These are phyloP conservation scores for Aspergillus candidus DNA, from an alignment of 2,329 filamentous ascomycete species.

Conservation along the genomic window DNA sequence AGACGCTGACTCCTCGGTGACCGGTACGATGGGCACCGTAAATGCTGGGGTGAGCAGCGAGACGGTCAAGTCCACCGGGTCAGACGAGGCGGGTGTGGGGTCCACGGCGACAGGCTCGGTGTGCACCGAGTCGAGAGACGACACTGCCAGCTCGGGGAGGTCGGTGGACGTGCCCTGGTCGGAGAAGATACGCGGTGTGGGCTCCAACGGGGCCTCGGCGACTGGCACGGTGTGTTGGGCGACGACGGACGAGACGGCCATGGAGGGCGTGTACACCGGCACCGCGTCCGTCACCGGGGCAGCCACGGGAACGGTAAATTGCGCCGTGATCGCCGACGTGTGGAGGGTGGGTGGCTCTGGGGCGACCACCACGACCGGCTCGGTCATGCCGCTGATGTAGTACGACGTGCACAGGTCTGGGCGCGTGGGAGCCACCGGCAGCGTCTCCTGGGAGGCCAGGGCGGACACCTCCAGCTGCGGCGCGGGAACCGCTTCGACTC, in stretches of 20 bases:
- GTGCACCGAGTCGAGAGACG: conserved; percentile 27
- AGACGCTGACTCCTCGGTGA: conserved; percentile 11
- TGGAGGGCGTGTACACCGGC: conserved; percentile 15
- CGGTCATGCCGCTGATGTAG: conserved; percentile 24
- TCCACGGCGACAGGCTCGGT: conserved; percentile 20
- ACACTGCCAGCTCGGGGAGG: conserved; percentile 22
- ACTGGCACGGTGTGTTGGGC: conserved; percentile 19
- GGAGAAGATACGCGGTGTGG: conserved; percentile 10
- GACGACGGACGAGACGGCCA: conserved; percentile 15
- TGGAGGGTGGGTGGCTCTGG: conserved; percentile 18
- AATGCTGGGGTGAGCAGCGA: conserved; percentile 22
- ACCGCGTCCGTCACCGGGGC: conserved; percentile 9
- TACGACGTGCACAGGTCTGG: conserved; percentile 32
- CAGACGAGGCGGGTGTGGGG: conserved; percentile 8
- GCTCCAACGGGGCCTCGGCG: conserved; percentile 15
- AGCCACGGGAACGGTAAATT: conserved; percentile 20
- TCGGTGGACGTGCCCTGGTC: conserved; percentile 15
- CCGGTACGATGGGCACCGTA: conserved; percentile 29
- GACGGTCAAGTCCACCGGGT: conserved; percentile 20
- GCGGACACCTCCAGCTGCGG: conserved; percentile 27
- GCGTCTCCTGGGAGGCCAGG: conserved; percentile 30
- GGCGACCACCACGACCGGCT: conserved; percentile 19
- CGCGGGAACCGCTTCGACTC: conserved; percentile 10
- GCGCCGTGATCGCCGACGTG: conserved; percentile 31
- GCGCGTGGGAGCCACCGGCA: conserved; percentile 37